Evolutionary conservation across 1,284 basidiomycete species (phyloP).

Genomic region (Leccinum subrobustum): DNA sequence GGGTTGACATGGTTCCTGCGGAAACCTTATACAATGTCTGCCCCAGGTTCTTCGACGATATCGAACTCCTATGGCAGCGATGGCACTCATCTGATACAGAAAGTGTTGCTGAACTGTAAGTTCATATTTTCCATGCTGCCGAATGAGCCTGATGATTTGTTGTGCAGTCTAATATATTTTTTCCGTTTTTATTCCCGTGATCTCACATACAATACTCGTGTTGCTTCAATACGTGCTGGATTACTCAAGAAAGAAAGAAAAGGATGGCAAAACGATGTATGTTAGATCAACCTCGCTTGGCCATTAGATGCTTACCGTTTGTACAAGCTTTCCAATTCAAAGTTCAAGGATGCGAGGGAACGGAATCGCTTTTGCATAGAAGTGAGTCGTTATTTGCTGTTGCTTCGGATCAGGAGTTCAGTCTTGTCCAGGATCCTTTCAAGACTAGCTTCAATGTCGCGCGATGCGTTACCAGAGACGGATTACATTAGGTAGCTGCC

Average conservation of each 20-base stretch:
- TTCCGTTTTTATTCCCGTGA: slow-evolving; percentile 96
- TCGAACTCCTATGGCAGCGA: slow-evolving; percentile 84
- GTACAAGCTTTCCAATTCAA: slow-evolving; percentile 41
- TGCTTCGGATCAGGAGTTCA: slow-evolving; percentile 13
- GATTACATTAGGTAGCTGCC: slow-evolving; percentile 77
- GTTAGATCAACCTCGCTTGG: slow-evolving; percentile 18
- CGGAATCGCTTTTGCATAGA: slow-evolving; percentile 93
- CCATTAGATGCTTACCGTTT: slow-evolving; percentile 5
- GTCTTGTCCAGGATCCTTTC: slow-evolving; percentile 82
- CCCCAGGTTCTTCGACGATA: slow-evolving; percentile 93
- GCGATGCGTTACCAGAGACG: slow-evolving; percentile 94
- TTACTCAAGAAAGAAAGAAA: slow-evolving; percentile 88
- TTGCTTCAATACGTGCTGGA: slow-evolving; percentile 89
- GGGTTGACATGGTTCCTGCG: slow-evolving; percentile 5
- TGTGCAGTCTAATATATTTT: slow-evolving; percentile 86
- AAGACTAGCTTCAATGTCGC: slow-evolving; percentile 95
- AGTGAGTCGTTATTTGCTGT: slow-evolving; percentile 43
- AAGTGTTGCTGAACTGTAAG: slow-evolving; percentile 88
- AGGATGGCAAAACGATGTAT: slow-evolving; percentile 91
- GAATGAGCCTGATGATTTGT: slow-evolving; percentile 11
- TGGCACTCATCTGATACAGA: slow-evolving; percentile 96
- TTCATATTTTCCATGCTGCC: slow-evolving; percentile 15
- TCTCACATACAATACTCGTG: slow-evolving; percentile 89
- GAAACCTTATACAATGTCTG: background rate
- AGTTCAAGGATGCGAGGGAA: slow-evolving; percentile 78